Evolutionary conservation across 495 filamentous ascomycete genomes (phyloP), one percentile per base, ranked within the genome.

Genomic region (Pyronema domesticum): DNA sequence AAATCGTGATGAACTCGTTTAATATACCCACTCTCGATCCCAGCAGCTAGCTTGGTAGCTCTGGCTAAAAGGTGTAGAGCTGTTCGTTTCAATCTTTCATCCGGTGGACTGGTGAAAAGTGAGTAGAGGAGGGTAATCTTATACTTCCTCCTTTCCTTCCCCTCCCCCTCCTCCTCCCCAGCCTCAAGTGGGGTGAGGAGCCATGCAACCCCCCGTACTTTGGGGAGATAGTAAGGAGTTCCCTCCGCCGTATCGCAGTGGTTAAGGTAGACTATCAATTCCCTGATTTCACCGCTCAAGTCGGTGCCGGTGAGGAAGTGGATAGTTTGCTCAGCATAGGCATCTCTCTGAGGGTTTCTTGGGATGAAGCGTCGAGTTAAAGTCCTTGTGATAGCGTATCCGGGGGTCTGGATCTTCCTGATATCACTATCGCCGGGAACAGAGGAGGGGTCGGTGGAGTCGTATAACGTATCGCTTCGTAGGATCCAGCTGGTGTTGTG

Each of bases 211-310:
- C 76, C 77, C 46, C 73, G 73, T 4, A 94, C 79, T 53, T 72
- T 68, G 6, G 89, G 89, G 61, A 94, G 86, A 63, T 96, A 96
- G 69, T 79, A 94, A 6, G 89, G 89, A 46, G 88, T 74, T 14
- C 82, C 76, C 13, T 73, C 70, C 8, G 73, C 68, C 0, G 71
- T 67, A 19, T 72, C 61, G 11, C 80, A 75, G 66, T 94, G 88
- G 30, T 89, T 85, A 23, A 83, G 72, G 63, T 89, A 93, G 15
- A 91, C 65, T n/a, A 91, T 76, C 42, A 95, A 68, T 59, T 60
- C 44, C 55, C 46, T 13, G 39, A 52, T 61, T 43, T 46, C 54
- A 53, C 13, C 33, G 13, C 4, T 56, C 58, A 43, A 37, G 35
- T 44, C 34, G 30, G 42, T 58, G 14, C 8, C 30, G 9, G 65